phyloP scores from a whole-genome alignment of 2,329 filamentous ascomycete species.

The Ilyonectria destructans region DNA sequence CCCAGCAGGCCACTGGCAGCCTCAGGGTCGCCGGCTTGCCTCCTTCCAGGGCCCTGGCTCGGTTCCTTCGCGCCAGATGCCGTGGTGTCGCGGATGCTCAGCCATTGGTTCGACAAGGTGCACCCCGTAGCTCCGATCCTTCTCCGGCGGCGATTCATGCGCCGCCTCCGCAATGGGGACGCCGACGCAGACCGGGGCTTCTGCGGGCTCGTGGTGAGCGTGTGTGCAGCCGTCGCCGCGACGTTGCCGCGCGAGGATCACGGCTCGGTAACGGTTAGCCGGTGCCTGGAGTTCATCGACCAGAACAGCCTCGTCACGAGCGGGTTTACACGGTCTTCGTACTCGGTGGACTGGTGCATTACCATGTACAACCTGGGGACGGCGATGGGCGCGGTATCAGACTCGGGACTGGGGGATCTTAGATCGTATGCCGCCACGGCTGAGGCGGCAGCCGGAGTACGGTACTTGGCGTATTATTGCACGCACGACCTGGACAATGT shows the following conservation, averaged over 20 bases:
- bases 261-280: conserved; percentile 47
- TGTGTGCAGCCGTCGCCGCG: conserved; percentile 55
- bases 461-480: conserved; percentile 52
- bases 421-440: conserved; percentile 43
- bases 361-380: conserved; percentile 56
- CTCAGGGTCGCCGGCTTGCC: neutral
- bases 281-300: conserved; percentile 51
- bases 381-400: conserved; percentile 38
- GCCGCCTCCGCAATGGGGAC: conserved; percentile 47
- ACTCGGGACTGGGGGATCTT: conserved; percentile 36
- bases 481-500: conserved; percentile 40
- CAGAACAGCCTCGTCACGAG: conserved; percentile 45
- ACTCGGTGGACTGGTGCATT: conserved; percentile 55
- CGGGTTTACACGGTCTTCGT: conserved; percentile 36
- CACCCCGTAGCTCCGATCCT: conserved; percentile 55
- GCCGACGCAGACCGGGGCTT: conserved; percentile 50
- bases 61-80: conserved; percentile 38
- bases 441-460: conserved; percentile 50
- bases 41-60: conserved; percentile 34
- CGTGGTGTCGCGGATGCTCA: conserved; percentile 42
- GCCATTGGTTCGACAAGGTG: conserved; percentile 56
- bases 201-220: conserved; percentile 53
- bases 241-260: conserved; percentile 51
- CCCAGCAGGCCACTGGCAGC: neutral
- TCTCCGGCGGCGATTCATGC: conserved; percentile 51